phyloP scores from a whole-genome alignment of 2,329 filamentous ascomycete species.

The Penicillium psychrosexuale region DNA sequence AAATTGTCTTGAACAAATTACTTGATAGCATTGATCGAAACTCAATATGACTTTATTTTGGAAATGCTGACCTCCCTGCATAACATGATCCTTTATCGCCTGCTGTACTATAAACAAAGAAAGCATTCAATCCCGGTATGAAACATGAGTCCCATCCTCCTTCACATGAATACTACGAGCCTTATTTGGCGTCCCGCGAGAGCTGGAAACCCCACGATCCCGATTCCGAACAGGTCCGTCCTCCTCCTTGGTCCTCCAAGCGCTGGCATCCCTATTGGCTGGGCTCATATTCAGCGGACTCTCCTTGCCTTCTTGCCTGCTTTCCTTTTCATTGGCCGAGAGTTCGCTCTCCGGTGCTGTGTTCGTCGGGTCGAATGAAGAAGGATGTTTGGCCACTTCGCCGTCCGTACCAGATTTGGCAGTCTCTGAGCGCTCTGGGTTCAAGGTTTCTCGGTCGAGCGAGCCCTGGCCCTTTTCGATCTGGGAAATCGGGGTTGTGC shows the following conservation, averaged over 20 bases:
- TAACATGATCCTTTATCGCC: not conserved
- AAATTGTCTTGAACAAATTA: no score
- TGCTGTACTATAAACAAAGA: not conserved
- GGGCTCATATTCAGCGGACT: slow-evolving; percentile 60
- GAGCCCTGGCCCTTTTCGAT: slow-evolving; percentile 6
- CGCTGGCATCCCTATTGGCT: slow-evolving; percentile 58
- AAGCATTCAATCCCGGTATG: slow-evolving; percentile 11
- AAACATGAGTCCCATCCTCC: slow-evolving; percentile 26
- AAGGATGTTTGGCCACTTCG: slow-evolving; percentile 55
- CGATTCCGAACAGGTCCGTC: slow-evolving; percentile 43
- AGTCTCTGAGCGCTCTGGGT: slow-evolving; percentile 64
- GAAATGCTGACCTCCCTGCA: not conserved
- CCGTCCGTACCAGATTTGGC: slow-evolving; percentile 65
- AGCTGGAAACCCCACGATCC: slow-evolving; percentile 38
- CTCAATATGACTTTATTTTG: not conserved
- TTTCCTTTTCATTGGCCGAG: slow-evolving; percentile 36
- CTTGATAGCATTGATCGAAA: not conserved
- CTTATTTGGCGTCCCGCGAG: slow-evolving; percentile 38
- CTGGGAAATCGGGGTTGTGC: slow-evolving; percentile 7
- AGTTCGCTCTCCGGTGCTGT: slow-evolving; percentile 63
- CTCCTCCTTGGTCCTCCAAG: slow-evolving; percentile 46
- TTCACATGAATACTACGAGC: slow-evolving; percentile 29
- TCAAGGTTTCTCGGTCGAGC: slow-evolving; percentile 59
- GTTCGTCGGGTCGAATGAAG: slow-evolving; percentile 66
- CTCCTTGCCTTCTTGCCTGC: slow-evolving; percentile 38